These are phyloP conservation scores for Pilasporangium apinafurcum DNA, from an alignment of 352 stramenopile genomes.

Conservation along the genomic window DNA sequence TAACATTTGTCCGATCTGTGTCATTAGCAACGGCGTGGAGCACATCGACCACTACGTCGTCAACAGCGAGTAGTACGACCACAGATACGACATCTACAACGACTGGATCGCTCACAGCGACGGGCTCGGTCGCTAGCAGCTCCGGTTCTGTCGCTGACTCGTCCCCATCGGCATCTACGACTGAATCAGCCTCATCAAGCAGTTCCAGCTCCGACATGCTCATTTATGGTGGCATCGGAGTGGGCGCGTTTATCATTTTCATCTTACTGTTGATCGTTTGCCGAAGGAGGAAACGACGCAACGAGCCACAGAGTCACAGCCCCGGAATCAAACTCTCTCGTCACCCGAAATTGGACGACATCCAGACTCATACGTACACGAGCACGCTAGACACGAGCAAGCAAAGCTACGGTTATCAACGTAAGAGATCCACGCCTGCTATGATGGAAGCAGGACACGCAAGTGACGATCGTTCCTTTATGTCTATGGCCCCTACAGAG, in stretches of 20 bases:
- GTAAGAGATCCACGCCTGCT: conserved; percentile 27
- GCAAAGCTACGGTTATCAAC: conserved; percentile 19
- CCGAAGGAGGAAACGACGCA: conserved; percentile 23
- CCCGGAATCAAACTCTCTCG: conserved; percentile 35
- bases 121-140: conserved; percentile 7
- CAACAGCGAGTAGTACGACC: conserved; percentile 1
- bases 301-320: conserved; percentile 4
- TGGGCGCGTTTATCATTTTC: conserved; percentile 41
- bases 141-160: conserved; percentile 9
- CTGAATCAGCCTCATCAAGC: neutral
- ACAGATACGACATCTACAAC: conserved; percentile 1
- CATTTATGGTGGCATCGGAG: conserved; percentile 47
- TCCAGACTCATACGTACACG: conserved; percentile 33
- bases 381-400: conserved; percentile 52
- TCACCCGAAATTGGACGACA: too few species aligned
- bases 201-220: conserved; percentile 13
- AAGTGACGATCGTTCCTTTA: conserved; percentile 12
- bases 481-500: conserved; percentile 27
- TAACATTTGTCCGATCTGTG: neutral
- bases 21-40: conserved; percentile 13
- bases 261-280: conserved; percentile 45
- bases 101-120: conserved; percentile 1
- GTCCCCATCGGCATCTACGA: conserved; percentile 11
- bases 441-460: conserved; percentile 23
- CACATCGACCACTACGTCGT: conserved; percentile 1